These are phyloP conservation scores for Phytopythium helicoides DNA, from an alignment of 352 stramenopile species.

Conservation along the genomic window DNA sequence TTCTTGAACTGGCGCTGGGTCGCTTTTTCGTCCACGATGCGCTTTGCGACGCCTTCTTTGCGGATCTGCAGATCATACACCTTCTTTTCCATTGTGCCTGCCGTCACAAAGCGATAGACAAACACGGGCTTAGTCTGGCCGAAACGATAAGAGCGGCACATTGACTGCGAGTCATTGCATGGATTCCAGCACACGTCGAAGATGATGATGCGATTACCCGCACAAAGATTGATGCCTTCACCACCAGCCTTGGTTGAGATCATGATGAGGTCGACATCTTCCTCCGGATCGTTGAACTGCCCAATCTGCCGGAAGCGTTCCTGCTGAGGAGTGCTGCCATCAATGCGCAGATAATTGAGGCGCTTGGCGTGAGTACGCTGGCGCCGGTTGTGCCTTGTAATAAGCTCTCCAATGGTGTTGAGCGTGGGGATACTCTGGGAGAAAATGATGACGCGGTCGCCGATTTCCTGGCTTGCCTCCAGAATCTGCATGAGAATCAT, in stretches of 20 bases:
- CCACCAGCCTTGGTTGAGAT: slow-evolving; percentile 87
- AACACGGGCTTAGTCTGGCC: slow-evolving; percentile 91
- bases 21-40: slow-evolving; percentile 87
- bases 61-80: slow-evolving; percentile 90
- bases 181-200: slow-evolving; percentile 93
- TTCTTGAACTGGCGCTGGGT: slow-evolving; percentile 82
- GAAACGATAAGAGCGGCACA: slow-evolving; percentile 92
- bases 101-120: slow-evolving; percentile 91
- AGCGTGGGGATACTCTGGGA: slow-evolving; percentile 88
- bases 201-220: slow-evolving; percentile 88
- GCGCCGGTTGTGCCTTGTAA: slow-evolving; percentile 55
- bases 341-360: slow-evolving; percentile 74
- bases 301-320: slow-evolving; percentile 79
- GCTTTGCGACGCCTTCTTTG: slow-evolving; percentile 88
- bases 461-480: slow-evolving; percentile 55
- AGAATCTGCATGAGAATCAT: slow-evolving; percentile 84
- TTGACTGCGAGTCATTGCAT: slow-evolving; percentile 90
- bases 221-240: slow-evolving; percentile 88
- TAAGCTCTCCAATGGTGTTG: slow-evolving; percentile 74
- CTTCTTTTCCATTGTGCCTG: slow-evolving; percentile 93
- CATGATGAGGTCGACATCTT: slow-evolving; percentile 82
- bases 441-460: slow-evolving; percentile 87
- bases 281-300: slow-evolving; percentile 81
- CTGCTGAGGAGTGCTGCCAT: slow-evolving; percentile 75
- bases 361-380: slow-evolving; percentile 44